Conservation (phyloP, 2,329 filamentous ascomycete species). For the Colletotrichum higginsianum region DNA sequence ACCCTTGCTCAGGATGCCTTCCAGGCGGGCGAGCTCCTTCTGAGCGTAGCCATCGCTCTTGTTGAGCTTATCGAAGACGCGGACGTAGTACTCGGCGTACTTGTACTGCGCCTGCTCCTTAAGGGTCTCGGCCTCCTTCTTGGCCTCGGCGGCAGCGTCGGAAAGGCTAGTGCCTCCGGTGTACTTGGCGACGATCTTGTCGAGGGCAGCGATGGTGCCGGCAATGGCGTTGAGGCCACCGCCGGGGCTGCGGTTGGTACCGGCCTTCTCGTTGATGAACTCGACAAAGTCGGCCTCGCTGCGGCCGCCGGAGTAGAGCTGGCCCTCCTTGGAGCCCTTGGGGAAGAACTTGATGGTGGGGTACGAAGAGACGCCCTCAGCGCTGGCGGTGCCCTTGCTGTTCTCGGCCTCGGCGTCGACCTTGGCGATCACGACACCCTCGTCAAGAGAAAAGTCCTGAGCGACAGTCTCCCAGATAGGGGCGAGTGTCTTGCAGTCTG, state of each 20-base stretch:
- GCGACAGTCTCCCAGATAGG: slow-evolving; percentile 93
- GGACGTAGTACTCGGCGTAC: slow-evolving; percentile 95
- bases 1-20: slow-evolving; percentile 87
- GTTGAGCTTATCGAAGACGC: slow-evolving; percentile 87
- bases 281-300: slow-evolving; percentile 81
- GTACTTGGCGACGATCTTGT: slow-evolving; percentile 82
- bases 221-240: slow-evolving; percentile 84
- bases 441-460: slow-evolving; percentile 82
- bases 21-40: slow-evolving; percentile 88
- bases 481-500: slow-evolving; percentile 97
- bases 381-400: slow-evolving; percentile 82
- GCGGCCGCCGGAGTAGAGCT: slow-evolving; percentile 82
- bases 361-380: slow-evolving; percentile 87
- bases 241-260: slow-evolving; percentile 86
- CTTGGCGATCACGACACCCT: slow-evolving; percentile 89
- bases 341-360: slow-evolving; percentile 99
- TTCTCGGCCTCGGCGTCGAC: slow-evolving; percentile 93
- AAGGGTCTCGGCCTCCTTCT: slow-evolving; percentile 77
- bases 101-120: slow-evolving; percentile 76
- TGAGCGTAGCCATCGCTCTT: slow-evolving; percentile 83
- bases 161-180: slow-evolving; percentile 73
- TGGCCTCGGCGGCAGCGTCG: slow-evolving; percentile 78
- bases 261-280: slow-evolving; percentile 91
- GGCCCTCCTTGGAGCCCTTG: slow-evolving; percentile 81
- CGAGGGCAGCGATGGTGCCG: slow-evolving; percentile 85